Evolutionary conservation across 331 rosid species (phyloP).

Genomic region (Saraca asoca): DNA sequence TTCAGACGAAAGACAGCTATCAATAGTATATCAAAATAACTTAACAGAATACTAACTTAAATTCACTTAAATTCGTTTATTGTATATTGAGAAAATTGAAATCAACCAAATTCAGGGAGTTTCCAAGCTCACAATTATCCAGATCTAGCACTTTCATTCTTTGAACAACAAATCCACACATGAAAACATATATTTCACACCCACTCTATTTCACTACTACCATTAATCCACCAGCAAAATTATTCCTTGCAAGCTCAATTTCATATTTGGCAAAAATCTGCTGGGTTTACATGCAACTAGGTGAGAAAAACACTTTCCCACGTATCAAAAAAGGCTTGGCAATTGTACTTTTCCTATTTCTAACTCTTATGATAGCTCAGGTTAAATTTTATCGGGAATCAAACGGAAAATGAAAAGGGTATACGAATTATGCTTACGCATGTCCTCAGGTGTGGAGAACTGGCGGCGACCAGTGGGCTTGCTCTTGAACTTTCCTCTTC

Average conservation of each 20-base stretch:
- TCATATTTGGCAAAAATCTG: conserved; percentile 22
- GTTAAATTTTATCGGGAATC: not conserved
- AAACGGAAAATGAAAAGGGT: conserved; percentile 18
- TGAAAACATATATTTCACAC: conserved; percentile 1
- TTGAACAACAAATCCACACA: not conserved
- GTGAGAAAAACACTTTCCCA: conserved; percentile 1
- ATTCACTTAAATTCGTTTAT: conserved; percentile 8
- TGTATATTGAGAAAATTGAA: not conserved
- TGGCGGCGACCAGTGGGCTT: conserved; percentile 68
- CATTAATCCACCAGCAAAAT: not conserved
- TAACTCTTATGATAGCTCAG: not conserved
- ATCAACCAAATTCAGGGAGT: conserved; percentile 17
- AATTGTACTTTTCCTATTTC: not conserved
- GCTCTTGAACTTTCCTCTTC: conserved; percentile 61
- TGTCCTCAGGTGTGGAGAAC: conserved; percentile 53
- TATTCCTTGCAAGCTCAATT: conserved; percentile 5
- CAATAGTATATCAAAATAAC: no score
- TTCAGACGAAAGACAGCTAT: not conserved
- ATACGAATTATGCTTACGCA: conserved; percentile 36
- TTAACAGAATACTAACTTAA: not conserved
- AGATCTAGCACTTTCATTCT: conserved; percentile 36
- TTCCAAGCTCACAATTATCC: conserved; percentile 8
- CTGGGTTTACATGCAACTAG: not conserved
- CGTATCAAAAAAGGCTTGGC: not conserved
- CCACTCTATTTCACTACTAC: conserved; percentile 6